Conservation (phyloP, 108 stramenopile genomes). For the Epipyxis sp. region DNA sequence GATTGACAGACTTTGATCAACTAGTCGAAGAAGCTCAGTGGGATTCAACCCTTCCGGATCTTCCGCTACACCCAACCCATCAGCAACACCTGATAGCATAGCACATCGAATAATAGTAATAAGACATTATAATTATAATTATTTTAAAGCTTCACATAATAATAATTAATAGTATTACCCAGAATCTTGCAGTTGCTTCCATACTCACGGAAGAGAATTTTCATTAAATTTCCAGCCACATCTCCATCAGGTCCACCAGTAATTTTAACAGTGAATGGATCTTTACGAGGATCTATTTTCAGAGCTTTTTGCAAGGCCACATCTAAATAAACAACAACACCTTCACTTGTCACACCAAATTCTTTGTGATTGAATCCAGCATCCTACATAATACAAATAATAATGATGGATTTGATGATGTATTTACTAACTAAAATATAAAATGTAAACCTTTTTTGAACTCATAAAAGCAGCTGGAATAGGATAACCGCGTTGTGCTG, state of each 20-base stretch:
- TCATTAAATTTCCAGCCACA: constrained; percentile 94
- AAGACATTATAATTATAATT: no score
- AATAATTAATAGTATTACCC: no score
- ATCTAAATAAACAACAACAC: constrained; percentile 88
- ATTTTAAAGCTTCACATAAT: no score
- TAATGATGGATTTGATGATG: constrained; percentile 53
- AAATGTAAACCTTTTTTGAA: constrained; percentile 82
- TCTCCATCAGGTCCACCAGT: constrained; percentile 98
- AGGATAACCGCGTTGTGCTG: constrained; percentile 74
- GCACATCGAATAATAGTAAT: no score
- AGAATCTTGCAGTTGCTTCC: constrained; percentile 86
- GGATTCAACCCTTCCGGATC: constrained; percentile 87
- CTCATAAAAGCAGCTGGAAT: constrained; percentile 95
- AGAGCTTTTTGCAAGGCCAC: constrained; percentile 75
- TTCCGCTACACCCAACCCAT: constrained; percentile 90
- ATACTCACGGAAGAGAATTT: constrained; percentile 89
- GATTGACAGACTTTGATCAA: constrained; percentile 69
- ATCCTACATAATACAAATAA: neutral
- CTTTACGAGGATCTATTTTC: constrained; percentile 74
- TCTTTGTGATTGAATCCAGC: constrained; percentile 46
- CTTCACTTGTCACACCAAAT: constrained; percentile 92
- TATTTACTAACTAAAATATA: constrained; percentile 99
- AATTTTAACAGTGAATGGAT: constrained; percentile 83
- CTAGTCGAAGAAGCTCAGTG: constrained; percentile 81
- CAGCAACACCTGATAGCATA: no score